Evolutionary conservation across 2,329 filamentous ascomycete genomes (phyloP), one percentile per base, ranked within the genome.

Genomic region (Aspergillus sclerotialis): DNA sequence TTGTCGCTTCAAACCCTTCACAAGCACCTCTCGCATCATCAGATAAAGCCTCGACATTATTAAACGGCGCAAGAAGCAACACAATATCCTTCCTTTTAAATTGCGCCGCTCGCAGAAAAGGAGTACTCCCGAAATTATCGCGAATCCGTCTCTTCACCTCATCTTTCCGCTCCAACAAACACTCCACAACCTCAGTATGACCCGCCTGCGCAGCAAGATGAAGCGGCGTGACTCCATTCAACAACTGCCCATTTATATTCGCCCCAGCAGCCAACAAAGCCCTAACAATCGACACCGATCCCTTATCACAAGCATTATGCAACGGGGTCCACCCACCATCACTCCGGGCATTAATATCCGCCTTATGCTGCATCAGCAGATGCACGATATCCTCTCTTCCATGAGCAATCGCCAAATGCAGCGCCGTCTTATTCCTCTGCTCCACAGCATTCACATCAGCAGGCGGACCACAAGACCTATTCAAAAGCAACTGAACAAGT

Each of bases 301-400:
- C 71, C 30, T 67, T 68, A 39, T 70, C 68, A 8, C 70, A 70
- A 3, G 72, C 70, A 63, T 70, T 70, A 43, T 74, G 70, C 23
- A 75, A 50, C 3, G 72, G 64, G 5, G 69, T 73, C 69, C 72
- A 73, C 9, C 64, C 67, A 28, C 72, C 72, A 32, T 66, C 65
- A 38, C 71, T 62, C 28, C 58, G 57, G 10, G 65, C 64, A 45
- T 73, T 70, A 16, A 72, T 55, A 30, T 66, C 52, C 4, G 68
- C 71, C 6, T 57, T 48, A n/a, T 64, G 56, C n/a, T 55, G 46
- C 10, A 73, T 51, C 26, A 74, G 48, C 30, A 68, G 43, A 11
- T 44, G 40, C 12, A 63, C 49, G n/a, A 64, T 58, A 33, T 56
- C 53, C 15, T 53, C 52, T 7, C 60, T 46, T 15, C 55, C 65